A percentile compares a stretch with the other conserved stretches of the same genome.
Conservation (phyloP, 164 flowering plant species). For the Buxus sempervirens region DNA sequence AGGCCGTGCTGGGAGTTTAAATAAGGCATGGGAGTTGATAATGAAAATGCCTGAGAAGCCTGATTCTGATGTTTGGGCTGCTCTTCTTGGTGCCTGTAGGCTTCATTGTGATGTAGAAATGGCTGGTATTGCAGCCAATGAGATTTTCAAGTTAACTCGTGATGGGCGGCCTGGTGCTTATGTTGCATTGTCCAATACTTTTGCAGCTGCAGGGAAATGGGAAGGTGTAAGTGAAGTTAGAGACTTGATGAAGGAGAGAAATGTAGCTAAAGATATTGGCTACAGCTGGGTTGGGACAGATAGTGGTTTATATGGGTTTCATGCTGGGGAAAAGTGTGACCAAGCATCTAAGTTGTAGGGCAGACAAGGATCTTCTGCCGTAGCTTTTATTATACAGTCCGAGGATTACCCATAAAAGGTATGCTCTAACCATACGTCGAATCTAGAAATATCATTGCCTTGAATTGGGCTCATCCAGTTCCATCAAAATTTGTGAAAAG, state of each 20-base stretch:
- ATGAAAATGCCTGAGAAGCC: conserved; percentile 73
- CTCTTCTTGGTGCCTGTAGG: conserved; percentile 71
- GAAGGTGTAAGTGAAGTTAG: conserved; percentile 64
- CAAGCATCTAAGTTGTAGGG: not conserved
- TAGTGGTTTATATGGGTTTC: conserved; percentile 23
- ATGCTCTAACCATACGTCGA: not conserved
- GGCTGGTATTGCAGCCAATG: conserved; percentile 76
- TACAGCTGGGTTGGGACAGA: conserved; percentile 75
- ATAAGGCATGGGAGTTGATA: conserved; percentile 63
- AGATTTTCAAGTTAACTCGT: conserved; percentile 59
- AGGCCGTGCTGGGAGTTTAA: conserved; percentile 70
- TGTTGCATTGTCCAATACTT: conserved; percentile 75
- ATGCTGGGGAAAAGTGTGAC: conserved; percentile 12
- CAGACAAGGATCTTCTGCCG: not conserved
- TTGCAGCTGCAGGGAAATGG: conserved; percentile 86
- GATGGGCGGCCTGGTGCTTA: conserved; percentile 71
- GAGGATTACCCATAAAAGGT: not conserved
- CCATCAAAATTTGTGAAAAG: no score
- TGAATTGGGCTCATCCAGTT: no score
- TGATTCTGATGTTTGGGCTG: conserved; percentile 91
- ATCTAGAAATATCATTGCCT: not conserved
- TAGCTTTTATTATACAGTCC: not conserved
- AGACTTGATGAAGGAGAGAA: conserved; percentile 68
- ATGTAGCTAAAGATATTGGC: conserved; percentile 66
- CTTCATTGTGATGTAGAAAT: conserved; percentile 71